Evolutionary conservation across 2,329 filamentous ascomycete species (phyloP).

Genomic region (Talaromyces albobiverticillius): DNA sequence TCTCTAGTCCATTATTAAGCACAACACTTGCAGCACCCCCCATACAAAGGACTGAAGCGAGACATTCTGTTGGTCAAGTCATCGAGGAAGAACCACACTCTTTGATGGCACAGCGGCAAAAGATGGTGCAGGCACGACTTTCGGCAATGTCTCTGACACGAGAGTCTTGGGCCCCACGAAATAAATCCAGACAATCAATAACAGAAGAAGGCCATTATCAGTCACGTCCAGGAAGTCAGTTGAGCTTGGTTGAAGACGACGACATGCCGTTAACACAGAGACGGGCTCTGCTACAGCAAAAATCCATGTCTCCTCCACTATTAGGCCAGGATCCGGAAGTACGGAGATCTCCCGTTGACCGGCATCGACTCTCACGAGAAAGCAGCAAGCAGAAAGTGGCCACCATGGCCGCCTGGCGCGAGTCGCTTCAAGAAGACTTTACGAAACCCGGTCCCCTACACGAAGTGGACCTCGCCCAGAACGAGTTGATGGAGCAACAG

Average conservation of each 20-base stretch:
- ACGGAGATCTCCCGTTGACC: conserved; percentile 15
- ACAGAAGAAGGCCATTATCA: conserved; percentile 16
- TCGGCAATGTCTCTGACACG: conserved; percentile 35
- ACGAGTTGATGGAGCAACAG: conserved; percentile 59
- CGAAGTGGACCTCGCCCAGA: conserved; percentile 36
- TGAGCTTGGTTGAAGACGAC: conserved; percentile 37
- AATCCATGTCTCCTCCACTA: conserved; percentile 26
- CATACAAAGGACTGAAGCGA: conserved; percentile 11
- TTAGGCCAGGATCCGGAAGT: conserved; percentile 27
- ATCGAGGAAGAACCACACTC: conserved; percentile 35
- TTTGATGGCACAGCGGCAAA: conserved; percentile 55
- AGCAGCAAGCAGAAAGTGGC: conserved; percentile 41
- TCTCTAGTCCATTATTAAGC: conserved; percentile 23
- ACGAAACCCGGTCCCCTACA: conserved; percentile 33
- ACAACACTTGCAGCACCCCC: conserved; percentile 16
- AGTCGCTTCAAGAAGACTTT: conserved; percentile 63
- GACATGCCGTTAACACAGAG: conserved; percentile 68
- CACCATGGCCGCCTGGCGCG: conserved; percentile 65
- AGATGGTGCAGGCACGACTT: conserved; percentile 43
- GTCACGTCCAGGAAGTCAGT: conserved; percentile 15
- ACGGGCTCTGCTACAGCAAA: conserved; percentile 58
- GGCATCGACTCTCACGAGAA: conserved; percentile 27
- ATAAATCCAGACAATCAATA: conserved; percentile 26
- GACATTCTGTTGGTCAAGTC: conserved; percentile 11
- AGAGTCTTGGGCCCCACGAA: conserved; percentile 29